Conservation (phyloP, 208 protist genomes). For the Leptomonas seymouri region DNA sequence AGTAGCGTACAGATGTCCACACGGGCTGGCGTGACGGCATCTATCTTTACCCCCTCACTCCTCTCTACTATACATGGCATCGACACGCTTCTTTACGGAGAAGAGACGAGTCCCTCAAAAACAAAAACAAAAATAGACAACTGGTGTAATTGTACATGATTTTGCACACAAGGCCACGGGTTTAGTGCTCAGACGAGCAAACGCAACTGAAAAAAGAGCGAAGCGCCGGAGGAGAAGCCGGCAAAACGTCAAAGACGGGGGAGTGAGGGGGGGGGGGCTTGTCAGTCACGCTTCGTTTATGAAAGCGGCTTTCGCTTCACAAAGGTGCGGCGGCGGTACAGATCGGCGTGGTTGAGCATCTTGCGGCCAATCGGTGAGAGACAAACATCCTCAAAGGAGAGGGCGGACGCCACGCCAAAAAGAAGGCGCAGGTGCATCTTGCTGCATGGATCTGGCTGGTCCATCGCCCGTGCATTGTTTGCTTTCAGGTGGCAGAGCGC, state of each 20-base stretch:
- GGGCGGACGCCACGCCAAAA: constrained; percentile 32
- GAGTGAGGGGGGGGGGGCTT: too few relatives aligned
- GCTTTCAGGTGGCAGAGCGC: constrained; percentile 57
- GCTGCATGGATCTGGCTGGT: constrained; percentile 60
- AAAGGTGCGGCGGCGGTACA: constrained; percentile 77
- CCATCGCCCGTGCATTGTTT: constrained; percentile 57
- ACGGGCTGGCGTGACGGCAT: neutral
- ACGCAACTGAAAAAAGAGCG: neutral
- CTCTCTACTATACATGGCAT: constrained; percentile 1
- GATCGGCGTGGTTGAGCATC: constrained; percentile 76
- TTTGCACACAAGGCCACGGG: neutral
- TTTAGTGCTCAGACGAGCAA: too few relatives aligned
- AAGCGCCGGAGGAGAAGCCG: neutral
- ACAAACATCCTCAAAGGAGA: constrained; percentile 73
- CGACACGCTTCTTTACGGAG: neutral
- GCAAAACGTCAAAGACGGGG: neutral
- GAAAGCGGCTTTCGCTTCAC: constrained; percentile 20
- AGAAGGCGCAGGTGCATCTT: constrained; percentile 59
- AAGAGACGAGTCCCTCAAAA: neutral
- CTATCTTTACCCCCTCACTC: neutral
- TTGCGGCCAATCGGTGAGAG: constrained; percentile 65
- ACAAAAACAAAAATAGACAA: neutral
- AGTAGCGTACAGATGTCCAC: neutral
- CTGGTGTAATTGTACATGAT: neutral
- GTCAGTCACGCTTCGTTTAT: neutral